Percentiles rank a stretch among this genome's conserved stretches.
Conservation (phyloP, 805 yeast genomes). For the Lachancea kluyveri region DNA sequence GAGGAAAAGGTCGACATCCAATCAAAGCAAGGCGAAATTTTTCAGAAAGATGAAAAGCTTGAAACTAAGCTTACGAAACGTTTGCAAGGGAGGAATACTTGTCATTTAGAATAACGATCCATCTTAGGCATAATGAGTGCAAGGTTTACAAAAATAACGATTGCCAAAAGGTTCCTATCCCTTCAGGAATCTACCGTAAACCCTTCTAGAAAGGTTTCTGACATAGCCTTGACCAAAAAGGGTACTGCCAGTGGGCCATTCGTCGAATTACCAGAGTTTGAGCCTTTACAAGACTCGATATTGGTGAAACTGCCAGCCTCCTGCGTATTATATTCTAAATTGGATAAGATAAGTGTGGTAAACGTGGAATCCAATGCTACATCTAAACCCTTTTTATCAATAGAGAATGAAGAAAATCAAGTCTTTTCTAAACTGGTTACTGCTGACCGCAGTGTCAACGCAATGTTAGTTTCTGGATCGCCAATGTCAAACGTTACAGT, state of each 20-base stretch:
- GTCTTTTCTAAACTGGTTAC: conserved; percentile 14
- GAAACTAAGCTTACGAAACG: too few species aligned
- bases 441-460: conserved; percentile 21
- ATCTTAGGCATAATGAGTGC: too few species aligned
- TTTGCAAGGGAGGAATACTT: too few species aligned
- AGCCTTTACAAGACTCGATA: conserved; percentile 17
- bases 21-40: too few species aligned
- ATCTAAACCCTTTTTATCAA: conserved; percentile 10
- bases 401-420: conserved; percentile 7
- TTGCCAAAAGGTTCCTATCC: not conserved
- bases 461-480: conserved; percentile 25
- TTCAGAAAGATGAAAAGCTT: too few species aligned
- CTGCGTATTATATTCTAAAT: conserved; percentile 16
- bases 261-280: conserved; percentile 22
- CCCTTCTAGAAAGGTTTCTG: too few species aligned
- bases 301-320: conserved; percentile 19
- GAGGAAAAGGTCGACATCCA: too few species aligned
- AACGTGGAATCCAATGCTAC: conserved; percentile 7
- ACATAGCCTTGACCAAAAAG: conserved; percentile 14
- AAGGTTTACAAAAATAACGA: too few species aligned
- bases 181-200: not conserved
- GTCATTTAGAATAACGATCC: too few species aligned
- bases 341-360: conserved; percentile 16
- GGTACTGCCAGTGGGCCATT: conserved; percentile 30
- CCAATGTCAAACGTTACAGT: conserved; percentile 23